Evolutionary conservation across 1,284 basidiomycete species (phyloP), one percentile per base, ranked within the genome.

Genomic region (Lignosus rhinocerotis): DNA sequence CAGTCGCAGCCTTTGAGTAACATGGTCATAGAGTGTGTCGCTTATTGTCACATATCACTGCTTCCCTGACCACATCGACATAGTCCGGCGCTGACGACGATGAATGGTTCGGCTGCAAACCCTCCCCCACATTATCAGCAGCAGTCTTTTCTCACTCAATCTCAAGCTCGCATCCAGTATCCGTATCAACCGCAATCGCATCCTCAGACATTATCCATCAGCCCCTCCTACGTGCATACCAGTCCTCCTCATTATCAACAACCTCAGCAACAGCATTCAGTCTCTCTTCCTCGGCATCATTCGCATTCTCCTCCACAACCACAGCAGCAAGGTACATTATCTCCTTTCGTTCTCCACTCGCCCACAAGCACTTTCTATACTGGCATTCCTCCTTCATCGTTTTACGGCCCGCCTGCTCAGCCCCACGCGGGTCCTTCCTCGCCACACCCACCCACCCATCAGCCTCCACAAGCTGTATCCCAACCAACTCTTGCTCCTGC

Each of bases 301-400:
- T 60, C 64, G 6, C 65, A 68, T 32, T 64, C 63, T 1, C 60
- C 65, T 7, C 51, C 58, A 10, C 77, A 76, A 39, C 66, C 64
- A 48, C 65, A 66, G 25, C 63, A 62, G 12, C 87, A 86, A 67
- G 76, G 83, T 62, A 87, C 86, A 5, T 78, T 89, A 30, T 84
- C 87, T 3, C 88, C 88, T 2, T 85, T 84, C 64, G 82, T 80
- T 48, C 77, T 89, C 33, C 86, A 87, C 68, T 77, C 84, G 2
- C 80, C 85, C 1, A 73, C 74, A 21, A 62, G 64, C 56, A 69
- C 64, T 67, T 72, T 78, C 61, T 68, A 79, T 51, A 73, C 74
- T 60, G 55, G 73, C 25, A 71, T 82, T 19, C 62, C 76, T 21
- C 73, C 77, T 6, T 68, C 76, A 38, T 65, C 70, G 60, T 75